Conservation (phyloP, 2,329 filamentous ascomycete genomes). For the Diaporthe aspalathi region DNA sequence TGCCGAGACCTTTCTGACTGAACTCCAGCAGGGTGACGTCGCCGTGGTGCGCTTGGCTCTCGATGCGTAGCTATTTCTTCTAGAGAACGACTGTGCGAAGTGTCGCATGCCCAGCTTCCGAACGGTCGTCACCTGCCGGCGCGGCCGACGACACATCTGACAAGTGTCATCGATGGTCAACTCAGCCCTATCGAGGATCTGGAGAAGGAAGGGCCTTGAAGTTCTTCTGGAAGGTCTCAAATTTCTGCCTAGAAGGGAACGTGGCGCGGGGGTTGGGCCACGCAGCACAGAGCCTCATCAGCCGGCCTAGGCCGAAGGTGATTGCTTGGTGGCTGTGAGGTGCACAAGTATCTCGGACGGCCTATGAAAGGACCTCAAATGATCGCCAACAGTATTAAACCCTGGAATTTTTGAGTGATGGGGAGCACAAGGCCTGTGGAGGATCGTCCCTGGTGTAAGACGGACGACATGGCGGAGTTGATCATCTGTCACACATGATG, state of each 20-base stretch:
- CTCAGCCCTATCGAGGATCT: neutral
- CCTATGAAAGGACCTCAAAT: neutral
- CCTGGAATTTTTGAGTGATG: neutral
- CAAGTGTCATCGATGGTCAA: neutral
- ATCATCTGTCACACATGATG: slow-evolving; percentile 7
- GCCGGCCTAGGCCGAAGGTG: neutral
- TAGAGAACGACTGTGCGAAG: neutral
- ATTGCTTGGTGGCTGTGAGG: slow-evolving; percentile 13
- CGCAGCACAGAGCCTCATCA: neutral
- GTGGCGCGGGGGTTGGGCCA: neutral
- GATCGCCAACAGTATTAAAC: neutral
- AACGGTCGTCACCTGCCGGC: slow-evolving; percentile 10
- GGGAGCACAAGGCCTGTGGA: neutral
- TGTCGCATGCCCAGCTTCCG: neutral
- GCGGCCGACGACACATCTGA: slow-evolving; percentile 14
- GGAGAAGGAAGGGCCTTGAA: neutral
- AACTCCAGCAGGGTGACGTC: neutral
- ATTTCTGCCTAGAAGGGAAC: neutral
- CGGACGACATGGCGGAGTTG: slow-evolving; percentile 21
- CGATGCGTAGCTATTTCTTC: neutral
- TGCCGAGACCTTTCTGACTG: neutral
- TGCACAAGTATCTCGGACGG: neutral
- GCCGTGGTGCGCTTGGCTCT: neutral
- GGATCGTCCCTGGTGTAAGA: slow-evolving; percentile 26
- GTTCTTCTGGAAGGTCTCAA: neutral